Evolutionary conservation across 2,329 filamentous ascomycete genomes (phyloP).

Genomic region (Malbranchea zuffiana): DNA sequence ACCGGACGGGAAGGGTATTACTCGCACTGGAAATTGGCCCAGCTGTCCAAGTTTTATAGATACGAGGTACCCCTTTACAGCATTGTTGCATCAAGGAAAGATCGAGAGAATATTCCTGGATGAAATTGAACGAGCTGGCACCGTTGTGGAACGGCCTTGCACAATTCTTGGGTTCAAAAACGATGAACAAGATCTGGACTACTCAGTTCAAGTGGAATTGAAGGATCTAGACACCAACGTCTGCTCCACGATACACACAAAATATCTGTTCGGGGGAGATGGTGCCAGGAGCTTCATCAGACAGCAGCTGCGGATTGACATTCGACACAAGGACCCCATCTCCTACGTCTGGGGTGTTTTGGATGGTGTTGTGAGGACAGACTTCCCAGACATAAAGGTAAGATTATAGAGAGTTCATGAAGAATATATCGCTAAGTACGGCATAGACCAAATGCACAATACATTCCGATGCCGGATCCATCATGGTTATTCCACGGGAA

Average conservation of each 20-base stretch:
- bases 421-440: slow-evolving; percentile 38
- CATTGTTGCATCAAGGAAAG: slow-evolving; percentile 58
- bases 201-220: slow-evolving; percentile 50
- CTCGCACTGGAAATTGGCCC: slow-evolving; percentile 60
- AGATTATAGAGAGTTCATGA: slow-evolving; percentile 65
- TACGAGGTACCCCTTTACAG: slow-evolving; percentile 56
- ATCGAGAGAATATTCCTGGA: slow-evolving; percentile 63
- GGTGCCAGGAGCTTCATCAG: slow-evolving; percentile 58
- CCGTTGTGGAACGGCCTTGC: slow-evolving; percentile 48
- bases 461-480: slow-evolving; percentile 63
- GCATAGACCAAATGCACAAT: slow-evolving; percentile 49
- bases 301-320: slow-evolving; percentile 39
- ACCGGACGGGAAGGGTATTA: slow-evolving; percentile 43
- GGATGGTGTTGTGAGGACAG: slow-evolving; percentile 59
- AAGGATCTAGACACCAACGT: slow-evolving; percentile 35
- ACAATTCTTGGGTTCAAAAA: slow-evolving; percentile 52
- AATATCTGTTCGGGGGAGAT: slow-evolving; percentile 62
- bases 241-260: slow-evolving; percentile 45
- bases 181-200: slow-evolving; percentile 56
- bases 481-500: slow-evolving; percentile 70
- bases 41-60: slow-evolving; percentile 76
- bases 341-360: slow-evolving; percentile 69
- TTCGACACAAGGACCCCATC: slow-evolving; percentile 58
- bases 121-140: slow-evolving; percentile 50
- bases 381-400: slow-evolving; percentile 72